A percentile compares a stretch with the other conserved stretches of the same genome.
Evolutionary conservation across 2,329 filamentous ascomycete species (phyloP).

Genomic region (Penicillium sp.): DNA sequence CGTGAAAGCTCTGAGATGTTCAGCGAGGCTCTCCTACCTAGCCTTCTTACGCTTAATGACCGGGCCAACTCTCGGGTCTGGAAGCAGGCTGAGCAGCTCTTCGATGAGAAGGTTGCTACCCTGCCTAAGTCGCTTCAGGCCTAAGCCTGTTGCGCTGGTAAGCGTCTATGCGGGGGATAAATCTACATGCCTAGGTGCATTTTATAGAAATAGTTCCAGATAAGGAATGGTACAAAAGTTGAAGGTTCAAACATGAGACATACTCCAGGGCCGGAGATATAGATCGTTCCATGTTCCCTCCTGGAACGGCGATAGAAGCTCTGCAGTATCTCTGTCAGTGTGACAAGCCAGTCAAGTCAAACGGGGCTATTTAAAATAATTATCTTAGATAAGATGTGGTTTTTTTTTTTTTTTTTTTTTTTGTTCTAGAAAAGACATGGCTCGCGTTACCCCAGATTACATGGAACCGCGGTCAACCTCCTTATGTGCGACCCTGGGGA

Average conservation of each 20-base stretch:
- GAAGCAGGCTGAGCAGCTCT: conserved; percentile 78
- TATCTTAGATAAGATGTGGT: not conserved
- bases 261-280: not conserved
- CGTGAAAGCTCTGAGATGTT: conserved; percentile 86
- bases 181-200: conserved; percentile 13
- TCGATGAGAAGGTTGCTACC: conserved; percentile 73
- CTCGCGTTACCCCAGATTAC: conserved; percentile 3
- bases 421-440: not conserved
- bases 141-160: conserved; percentile 4
- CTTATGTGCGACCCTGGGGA: conserved; percentile 6
- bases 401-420: too few species aligned
- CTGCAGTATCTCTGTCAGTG: not conserved
- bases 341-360: not conserved
- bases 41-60: conserved; percentile 73
- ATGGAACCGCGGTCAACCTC: not conserved
- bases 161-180: not conserved
- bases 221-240: conserved; percentile 17
- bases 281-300: not conserved
- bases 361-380: not conserved
- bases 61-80: conserved; percentile 71
- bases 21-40: conserved; percentile 72
- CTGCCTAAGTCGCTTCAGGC: conserved; percentile 50
- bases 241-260: not conserved
- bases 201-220: conserved; percentile 16
- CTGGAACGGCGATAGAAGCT: not conserved